Evolutionary conservation across 169 alveolate genomes (phyloP).

Genomic region (Eimeria tenella): DNA sequence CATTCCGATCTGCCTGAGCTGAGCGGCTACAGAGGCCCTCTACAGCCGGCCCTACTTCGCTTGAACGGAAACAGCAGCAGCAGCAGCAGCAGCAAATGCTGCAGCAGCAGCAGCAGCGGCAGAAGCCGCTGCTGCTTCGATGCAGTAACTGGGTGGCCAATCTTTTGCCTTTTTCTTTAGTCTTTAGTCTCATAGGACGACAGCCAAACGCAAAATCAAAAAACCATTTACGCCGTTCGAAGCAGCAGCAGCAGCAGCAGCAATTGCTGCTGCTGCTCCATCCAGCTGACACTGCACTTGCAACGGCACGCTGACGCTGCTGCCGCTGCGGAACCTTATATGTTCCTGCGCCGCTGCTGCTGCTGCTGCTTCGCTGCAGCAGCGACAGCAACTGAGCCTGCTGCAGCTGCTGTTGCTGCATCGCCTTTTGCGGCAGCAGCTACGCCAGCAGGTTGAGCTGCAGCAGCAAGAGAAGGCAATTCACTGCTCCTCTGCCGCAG

Average conservation of each 20-base stretch:
- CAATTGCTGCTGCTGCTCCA: neutral
- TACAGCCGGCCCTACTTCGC: no score
- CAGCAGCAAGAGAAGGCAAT: no score
- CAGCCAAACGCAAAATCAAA: neutral
- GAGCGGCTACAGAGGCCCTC: no score
- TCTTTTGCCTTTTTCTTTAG: neutral
- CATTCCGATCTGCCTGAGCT: no score
- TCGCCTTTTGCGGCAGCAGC: no score
- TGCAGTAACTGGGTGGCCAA: neutral
- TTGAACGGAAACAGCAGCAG: neutral
- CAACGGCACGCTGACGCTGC: no score
- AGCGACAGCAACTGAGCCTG: neutral
- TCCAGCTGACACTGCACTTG: no score
- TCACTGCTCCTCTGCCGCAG: neutral
- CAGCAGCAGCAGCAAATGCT: constrained; percentile 8
- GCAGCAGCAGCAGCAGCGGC: neutral
- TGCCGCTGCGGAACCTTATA: neutral
- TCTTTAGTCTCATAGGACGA: neutral
- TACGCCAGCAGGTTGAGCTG: no score
- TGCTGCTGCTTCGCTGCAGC: neutral
- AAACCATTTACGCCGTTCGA: neutral
- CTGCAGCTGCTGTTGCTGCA: neutral
- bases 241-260: neutral
- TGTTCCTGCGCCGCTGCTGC: constrained; percentile 9
- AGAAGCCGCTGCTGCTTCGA: neutral